Evolutionary conservation across 2,329 filamentous ascomycete genomes (phyloP).

Genomic region (Thermoascus crustaceus): DNA sequence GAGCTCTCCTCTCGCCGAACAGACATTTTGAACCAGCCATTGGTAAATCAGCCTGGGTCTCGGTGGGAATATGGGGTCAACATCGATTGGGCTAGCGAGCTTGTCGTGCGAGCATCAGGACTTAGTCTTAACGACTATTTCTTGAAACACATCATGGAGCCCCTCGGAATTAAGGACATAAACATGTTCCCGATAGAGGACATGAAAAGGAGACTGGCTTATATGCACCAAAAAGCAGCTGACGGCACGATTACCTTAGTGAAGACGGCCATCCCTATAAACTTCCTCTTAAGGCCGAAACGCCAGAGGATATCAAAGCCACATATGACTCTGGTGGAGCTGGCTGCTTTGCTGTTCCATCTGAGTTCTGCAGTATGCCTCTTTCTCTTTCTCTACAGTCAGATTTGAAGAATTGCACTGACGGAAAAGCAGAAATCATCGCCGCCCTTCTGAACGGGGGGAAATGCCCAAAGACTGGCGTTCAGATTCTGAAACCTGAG

Average conservation of each 20-base stretch:
- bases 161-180: slow-evolving; percentile 43
- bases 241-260: slow-evolving; percentile 34
- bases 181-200: slow-evolving; percentile 49
- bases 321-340: slow-evolving; percentile 56
- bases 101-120: slow-evolving; percentile 40
- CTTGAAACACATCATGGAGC: slow-evolving; percentile 41
- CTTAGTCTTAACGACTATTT: slow-evolving; percentile 43
- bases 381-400: background rate
- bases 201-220: slow-evolving; percentile 49
- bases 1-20: slow-evolving; percentile 49
- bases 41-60: slow-evolving; percentile 58
- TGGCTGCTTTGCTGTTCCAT: slow-evolving; percentile 52
- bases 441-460: slow-evolving; percentile 55
- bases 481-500: slow-evolving; percentile 43
- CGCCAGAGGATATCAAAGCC: slow-evolving; percentile 34
- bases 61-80: slow-evolving; percentile 54
- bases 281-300: slow-evolving; percentile 36
- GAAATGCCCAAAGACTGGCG: slow-evolving; percentile 46
- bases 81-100: slow-evolving; percentile 48
- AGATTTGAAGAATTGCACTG: background rate
- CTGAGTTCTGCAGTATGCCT: slow-evolving; percentile 51
- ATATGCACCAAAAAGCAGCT: slow-evolving; percentile 47
- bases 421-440: slow-evolving; percentile 42
- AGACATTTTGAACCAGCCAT: slow-evolving; percentile 44
- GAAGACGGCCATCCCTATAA: slow-evolving; percentile 44